Evolutionary conservation across 768 basidiomycete species (phyloP), one percentile per base, ranked within the genome.

Genomic region (Mycena indigotica): DNA sequence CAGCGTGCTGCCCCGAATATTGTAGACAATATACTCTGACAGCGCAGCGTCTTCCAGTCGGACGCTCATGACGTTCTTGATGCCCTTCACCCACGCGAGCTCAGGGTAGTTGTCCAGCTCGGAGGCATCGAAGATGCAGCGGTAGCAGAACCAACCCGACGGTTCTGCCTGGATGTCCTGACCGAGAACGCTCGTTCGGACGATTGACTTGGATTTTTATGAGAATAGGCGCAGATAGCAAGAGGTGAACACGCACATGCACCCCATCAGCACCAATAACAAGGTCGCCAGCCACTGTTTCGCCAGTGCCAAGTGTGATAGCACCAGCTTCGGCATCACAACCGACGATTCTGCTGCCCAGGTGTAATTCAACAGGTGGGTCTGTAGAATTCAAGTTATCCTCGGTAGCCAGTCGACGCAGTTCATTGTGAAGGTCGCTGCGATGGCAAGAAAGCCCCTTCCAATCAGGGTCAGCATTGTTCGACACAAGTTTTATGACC

Each of bases 31-130:
- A 16, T 35, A 16, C 12, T 53, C 24, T 3, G 53, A 50, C 28
- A 28, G 51, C 5, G 28, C 16, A 12, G 23, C 54, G 4, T 25
- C 54, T n/a, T 50, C 50, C 13, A 26, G 28, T 1, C 29, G 8
- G 26, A 62, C 10, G 5, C 35, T 35, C 15, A 32, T 21, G 6
- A 51, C 35, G 21, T 53, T 57, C 13, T 53, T 46, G n/a, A 52
- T 15, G n/a, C 57, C 57, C 13, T 49, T 40, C 29, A 63, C 23
- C 61, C 61, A 63, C 3, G 50, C 50, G 24, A 49, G 21, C 4
- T 63, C 57, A 3, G 39, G 24, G 12, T 52, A 16, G 21, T 41
- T 52, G 2, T 26, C 28, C 19, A 62, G 8, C 8, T 45, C 52
- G 38, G 61, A 55, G 1, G 54, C 26, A 17, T 62, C 57, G 15